A percentile compares a stretch with the other conserved stretches of the same genome.
Evolutionary conservation across 805 yeast genomes (phyloP).

Genomic region (Candida ficus): DNA sequence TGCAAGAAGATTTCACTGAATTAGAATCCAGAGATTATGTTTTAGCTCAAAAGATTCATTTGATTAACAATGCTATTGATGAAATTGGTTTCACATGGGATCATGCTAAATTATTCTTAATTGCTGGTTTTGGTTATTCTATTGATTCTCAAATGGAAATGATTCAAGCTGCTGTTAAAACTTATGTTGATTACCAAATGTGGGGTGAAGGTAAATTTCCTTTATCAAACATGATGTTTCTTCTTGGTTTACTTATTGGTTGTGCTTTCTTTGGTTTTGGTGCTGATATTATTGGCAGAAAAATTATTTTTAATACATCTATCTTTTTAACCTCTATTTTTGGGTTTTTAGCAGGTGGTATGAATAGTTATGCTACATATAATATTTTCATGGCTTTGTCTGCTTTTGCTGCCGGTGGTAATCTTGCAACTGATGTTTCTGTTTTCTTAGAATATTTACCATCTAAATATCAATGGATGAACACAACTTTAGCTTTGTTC

Average conservation of each 20-base stretch:
- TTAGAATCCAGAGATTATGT: constrained; percentile 27
- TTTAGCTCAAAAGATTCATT: constrained; percentile 32
- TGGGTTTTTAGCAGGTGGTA: constrained; percentile 46
- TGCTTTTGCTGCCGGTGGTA: constrained; percentile 46
- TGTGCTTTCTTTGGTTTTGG: constrained; percentile 47
- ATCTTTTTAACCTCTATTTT: constrained; percentile 40
- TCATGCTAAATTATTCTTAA: constrained; percentile 38
- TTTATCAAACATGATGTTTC: constrained; percentile 38
- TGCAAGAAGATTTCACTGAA: constrained; percentile 16
- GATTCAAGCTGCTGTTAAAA: constrained; percentile 40
- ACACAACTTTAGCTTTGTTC: constrained; percentile 46
- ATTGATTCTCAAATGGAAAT: constrained; percentile 47
- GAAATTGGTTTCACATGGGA: constrained; percentile 58
- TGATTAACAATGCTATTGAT: constrained; percentile 51
- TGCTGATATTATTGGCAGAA: constrained; percentile 47
- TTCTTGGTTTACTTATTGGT: constrained; percentile 45
- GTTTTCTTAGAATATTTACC: constrained; percentile 49
- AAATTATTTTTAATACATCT: constrained; percentile 43
- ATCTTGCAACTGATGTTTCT: constrained; percentile 46
- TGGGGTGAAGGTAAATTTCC: constrained; percentile 33
- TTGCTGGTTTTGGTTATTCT: constrained; percentile 51
- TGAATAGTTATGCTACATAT: constrained; percentile 41
- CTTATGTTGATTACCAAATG: constrained; percentile 43
- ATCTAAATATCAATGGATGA: constrained; percentile 41
- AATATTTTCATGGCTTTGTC: constrained; percentile 41